Evolutionary conservation across 345 rosid species (phyloP).

Genomic region (Clausena lansium): DNA sequence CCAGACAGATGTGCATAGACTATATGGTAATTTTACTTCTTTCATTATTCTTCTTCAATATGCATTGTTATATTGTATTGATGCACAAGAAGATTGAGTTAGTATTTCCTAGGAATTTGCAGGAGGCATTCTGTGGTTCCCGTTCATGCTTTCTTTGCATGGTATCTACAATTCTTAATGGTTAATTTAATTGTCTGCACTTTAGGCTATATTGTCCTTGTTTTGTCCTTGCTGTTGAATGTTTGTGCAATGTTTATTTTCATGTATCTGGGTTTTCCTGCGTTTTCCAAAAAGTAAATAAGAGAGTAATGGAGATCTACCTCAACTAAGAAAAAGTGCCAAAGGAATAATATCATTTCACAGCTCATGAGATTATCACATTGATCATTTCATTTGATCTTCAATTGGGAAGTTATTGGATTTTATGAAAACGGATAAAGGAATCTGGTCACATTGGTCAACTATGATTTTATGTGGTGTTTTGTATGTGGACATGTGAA

Average conservation of each 20-base stretch:
- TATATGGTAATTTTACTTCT: constrained; percentile 67
- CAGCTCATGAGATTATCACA: neutral
- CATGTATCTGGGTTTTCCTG: neutral
- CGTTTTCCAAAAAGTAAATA: neutral
- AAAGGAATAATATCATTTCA: neutral
- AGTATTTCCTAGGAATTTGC: neutral
- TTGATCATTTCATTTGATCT: neutral
- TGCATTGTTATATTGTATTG: neutral
- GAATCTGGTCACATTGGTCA: neutral
- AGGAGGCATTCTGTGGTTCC: neutral
- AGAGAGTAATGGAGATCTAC: neutral
- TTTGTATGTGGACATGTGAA: neutral
- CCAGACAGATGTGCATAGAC: constrained; percentile 93
- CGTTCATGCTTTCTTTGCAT: neutral
- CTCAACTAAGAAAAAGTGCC: neutral
- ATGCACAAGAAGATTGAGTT: neutral
- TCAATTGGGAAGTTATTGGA: neutral
- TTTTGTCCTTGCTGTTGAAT: neutral
- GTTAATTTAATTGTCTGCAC: neutral
- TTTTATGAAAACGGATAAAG: neutral
- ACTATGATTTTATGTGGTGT: neutral
- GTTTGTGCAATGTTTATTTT: neutral
- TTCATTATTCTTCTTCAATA: neutral
- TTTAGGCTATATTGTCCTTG: neutral
- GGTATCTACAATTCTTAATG: neutral